Evolutionary conservation across 1,139 yeast genomes (phyloP), one percentile per base, ranked within the genome.

Genomic region (Geotrichum macrosporum): DNA sequence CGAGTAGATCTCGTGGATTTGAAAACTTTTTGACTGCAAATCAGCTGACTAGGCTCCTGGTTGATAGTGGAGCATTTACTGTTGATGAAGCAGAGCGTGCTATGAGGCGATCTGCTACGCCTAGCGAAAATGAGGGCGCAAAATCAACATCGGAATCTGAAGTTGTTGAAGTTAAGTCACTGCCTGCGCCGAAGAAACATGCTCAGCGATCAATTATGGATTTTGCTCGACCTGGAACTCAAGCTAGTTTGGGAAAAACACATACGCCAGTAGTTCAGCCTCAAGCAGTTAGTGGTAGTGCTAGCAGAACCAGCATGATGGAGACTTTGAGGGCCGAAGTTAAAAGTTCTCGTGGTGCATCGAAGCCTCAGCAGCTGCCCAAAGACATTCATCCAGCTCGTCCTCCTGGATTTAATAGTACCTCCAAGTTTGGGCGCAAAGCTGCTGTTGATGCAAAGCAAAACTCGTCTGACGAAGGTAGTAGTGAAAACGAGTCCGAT

Each of bases 401-500:
- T 44, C 85, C 89, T 0, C 78, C 95, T 1, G 96, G 95, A 0
- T 89, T 87, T 65, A 84, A 87, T 59, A 57, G 70, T 34, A 49
- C 61, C 33, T 12, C 42, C 5, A 49, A 45, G 41, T 48, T 54
- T 39, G 55, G 55, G 9, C 50, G 54, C 16, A 45, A 53, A 9
- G 43, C 57, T 4, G 54, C 53, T 10, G 35, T n/a, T 16, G 16
- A 29, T 20, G 5, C 40, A 21, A 34, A 30, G 10, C 20, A 21
- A 15, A 34, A 22, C 20, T 45, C 53, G 10, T 52, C 56, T 4
- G 60, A 53, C 18, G 62, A 57, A n/a, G 60, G 54, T 12, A 65
- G 58, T 15, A 57, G 56, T 15, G 63, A 58, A 20, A 61, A 52
- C 4, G 64, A 59, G 15, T 59, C 55, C 9, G 59, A 54, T 26